These are phyloP conservation scores for Euphorbia pulcherrima DNA, from an alignment of 345 rosid species.

Conservation along the genomic window DNA sequence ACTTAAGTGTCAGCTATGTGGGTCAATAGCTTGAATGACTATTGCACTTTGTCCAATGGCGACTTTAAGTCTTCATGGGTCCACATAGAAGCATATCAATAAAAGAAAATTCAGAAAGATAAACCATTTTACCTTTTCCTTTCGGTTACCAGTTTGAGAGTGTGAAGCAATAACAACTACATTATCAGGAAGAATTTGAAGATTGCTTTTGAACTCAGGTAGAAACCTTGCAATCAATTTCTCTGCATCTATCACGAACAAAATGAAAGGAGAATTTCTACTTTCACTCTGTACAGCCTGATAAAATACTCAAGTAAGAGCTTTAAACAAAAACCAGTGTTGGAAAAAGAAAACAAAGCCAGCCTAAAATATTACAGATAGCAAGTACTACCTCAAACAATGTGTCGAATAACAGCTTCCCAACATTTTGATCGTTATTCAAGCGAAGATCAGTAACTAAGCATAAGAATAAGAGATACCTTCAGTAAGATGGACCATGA, in stretches of 20 bases:
- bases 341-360: constrained; percentile 5
- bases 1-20: not conserved
- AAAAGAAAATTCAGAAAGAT: not conserved
- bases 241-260: constrained; percentile 90
- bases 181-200: constrained; percentile 74
- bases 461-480: constrained; percentile 19
- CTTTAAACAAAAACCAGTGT: constrained; percentile 16
- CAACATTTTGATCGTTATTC: constrained; percentile 55
- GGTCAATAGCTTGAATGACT: not conserved
- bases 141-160: constrained; percentile 58
- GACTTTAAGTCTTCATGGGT: not conserved
- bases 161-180: constrained; percentile 76
- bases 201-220: constrained; percentile 54
- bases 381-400: constrained; percentile 66
- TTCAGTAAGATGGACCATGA: constrained; percentile 18
- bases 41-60: not conserved
- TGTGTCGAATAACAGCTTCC: constrained; percentile 57
- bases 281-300: constrained; percentile 71
- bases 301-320: constrained; percentile 15
- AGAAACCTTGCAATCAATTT: constrained; percentile 72
- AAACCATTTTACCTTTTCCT: constrained; percentile 63
- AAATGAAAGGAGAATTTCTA: constrained; percentile 71
- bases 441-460: constrained; percentile 63
- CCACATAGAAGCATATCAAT: not conserved
- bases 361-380: constrained; percentile 10